Conservation (phyloP, 192 early-diverging fungal species). For the Backusella australiensis region DNA sequence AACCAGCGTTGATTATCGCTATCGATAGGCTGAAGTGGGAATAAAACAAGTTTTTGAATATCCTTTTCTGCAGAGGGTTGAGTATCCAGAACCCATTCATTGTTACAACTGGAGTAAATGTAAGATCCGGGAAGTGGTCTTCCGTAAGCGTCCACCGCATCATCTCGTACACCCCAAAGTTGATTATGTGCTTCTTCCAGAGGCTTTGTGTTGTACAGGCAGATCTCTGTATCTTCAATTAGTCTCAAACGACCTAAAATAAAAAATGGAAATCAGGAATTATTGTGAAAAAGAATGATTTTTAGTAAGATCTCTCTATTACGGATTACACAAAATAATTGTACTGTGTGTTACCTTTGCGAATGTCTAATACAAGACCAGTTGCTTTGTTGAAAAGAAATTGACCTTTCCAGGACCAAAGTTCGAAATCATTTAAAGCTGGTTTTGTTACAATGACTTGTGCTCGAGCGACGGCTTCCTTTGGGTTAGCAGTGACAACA, state of each 20-base stretch:
- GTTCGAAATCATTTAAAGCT: conserved; percentile 15
- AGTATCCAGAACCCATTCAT: conserved; percentile 35
- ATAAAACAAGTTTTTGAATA: conserved; percentile 26
- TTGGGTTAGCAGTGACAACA: conserved; percentile 22
- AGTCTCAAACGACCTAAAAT: conserved; percentile 36
- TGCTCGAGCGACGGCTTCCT: conserved; percentile 9
- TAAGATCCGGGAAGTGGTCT: conserved; percentile 20
- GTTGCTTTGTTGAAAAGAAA: conserved; percentile 31
- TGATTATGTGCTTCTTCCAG: conserved; percentile 30
- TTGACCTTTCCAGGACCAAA: conserved; percentile 33
- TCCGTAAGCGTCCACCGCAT: conserved; percentile 15
- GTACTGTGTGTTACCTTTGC: conserved; percentile 28
- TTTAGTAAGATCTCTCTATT: neutral
- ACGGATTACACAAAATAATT: neutral
- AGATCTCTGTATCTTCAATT: conserved; percentile 42
- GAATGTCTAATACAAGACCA: conserved; percentile 31
- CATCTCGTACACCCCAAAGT: conserved; percentile 23
- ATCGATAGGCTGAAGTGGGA: conserved; percentile 27
- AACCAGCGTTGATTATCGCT: conserved; percentile 32
- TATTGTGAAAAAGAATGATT: neutral
- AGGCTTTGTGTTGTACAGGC: conserved; percentile 26
- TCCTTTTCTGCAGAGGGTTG: neutral
- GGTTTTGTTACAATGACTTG: conserved; percentile 22
- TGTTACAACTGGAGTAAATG: conserved; percentile 24
- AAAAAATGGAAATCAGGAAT: neutral